These are phyloP conservation scores for Aspergillus latus DNA, from an alignment of 2,329 filamentous ascomycete genomes.

Conservation along the genomic window DNA sequence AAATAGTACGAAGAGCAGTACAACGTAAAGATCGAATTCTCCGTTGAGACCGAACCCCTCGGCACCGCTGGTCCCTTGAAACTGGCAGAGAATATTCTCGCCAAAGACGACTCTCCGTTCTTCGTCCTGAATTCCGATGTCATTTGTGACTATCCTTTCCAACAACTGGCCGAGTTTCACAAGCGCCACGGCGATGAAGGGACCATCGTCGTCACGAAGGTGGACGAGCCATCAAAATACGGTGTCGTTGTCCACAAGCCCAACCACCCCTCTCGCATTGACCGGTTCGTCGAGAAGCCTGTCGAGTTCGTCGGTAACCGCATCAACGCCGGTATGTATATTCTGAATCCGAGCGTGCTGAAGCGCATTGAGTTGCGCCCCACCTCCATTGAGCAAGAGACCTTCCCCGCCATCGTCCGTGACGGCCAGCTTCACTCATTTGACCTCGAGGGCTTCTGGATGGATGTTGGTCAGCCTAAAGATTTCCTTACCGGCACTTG, in stretches of 20 bases:
- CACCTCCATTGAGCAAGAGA: constrained; percentile 98
- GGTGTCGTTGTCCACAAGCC: constrained; percentile 98
- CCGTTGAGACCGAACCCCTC: constrained; percentile 90
- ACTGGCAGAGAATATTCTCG: constrained; percentile 86
- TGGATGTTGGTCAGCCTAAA: constrained; percentile 98
- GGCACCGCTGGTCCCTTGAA: constrained; percentile 95
- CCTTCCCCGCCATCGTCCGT: constrained; percentile 88
- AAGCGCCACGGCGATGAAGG: constrained; percentile 90
- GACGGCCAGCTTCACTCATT: constrained; percentile 93
- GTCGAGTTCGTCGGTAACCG: constrained; percentile 98
- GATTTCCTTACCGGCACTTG: constrained; percentile 96
- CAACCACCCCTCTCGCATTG: constrained; percentile 84
- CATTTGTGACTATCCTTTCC: constrained; percentile 96
- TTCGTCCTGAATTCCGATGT: constrained; percentile 98
- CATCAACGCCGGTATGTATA: constrained; percentile 98
- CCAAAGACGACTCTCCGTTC: constrained; percentile 91
- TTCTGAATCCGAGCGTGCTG: constrained; percentile 89
- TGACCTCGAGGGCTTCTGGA: constrained; percentile 97
- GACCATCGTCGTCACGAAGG: constrained; percentile 97
- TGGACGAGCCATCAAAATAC: constrained; percentile 98
- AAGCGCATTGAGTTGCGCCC: constrained; percentile 91
- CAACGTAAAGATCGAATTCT: constrained; percentile 95
- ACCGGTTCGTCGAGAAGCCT: constrained; percentile 99
- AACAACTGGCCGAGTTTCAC: constrained; percentile 87
- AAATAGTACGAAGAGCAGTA: constrained; percentile 82